Evolutionary conservation across 441 rosid species (phyloP), one percentile per base, ranked within the genome.

Genomic region (Bocquillonia castaneifolia): DNA sequence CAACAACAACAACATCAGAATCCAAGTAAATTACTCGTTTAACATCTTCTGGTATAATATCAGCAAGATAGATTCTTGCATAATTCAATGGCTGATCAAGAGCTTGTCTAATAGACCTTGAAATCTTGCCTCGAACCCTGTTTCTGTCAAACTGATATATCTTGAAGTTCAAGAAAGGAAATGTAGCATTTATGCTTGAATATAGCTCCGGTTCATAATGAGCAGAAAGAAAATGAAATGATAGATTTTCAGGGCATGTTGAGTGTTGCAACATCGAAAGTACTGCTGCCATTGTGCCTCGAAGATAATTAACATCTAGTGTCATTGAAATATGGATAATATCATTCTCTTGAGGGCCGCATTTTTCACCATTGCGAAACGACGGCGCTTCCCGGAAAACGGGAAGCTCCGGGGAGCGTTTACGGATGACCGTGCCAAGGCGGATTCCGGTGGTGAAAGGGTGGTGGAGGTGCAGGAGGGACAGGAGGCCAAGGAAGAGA

Each of bases 211-310:
- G 73, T 18, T 76, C 82, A 63, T 71, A 77, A 65, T 74, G 79
- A 15, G 77, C 80, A 15, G 79, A 74, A 13, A 88, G 86, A 77
- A 91, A 91, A 82, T 86, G 97, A 72, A 89, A 91, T 10, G 83
- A 75, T n/a, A 91, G 64, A 79, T 84, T 87, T 60, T 87, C 89
- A 1, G 96, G 92, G 62, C 93, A 89, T 0, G 83, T 76, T 0
- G 92, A 86, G 70, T 89, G 92, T 58, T 84, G 90, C 10, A 91
- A 74, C 71, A 87, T 74, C 20, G 92, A 89, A 51, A 89, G 76
- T n/a, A 86, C 80, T 0, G 97, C 93, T 0, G 93, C 93, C 91
- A 89, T 86, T 48, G 97, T 89, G 3, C 96, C 96, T 6, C 96
- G 84, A 39, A 89, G 84, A 67, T 89, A 89, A 74, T 87, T 89